Base-by-base conservation (phyloP, 768 basidiomycete genomes). In the Termitomyces eurrhizus region DNA sequence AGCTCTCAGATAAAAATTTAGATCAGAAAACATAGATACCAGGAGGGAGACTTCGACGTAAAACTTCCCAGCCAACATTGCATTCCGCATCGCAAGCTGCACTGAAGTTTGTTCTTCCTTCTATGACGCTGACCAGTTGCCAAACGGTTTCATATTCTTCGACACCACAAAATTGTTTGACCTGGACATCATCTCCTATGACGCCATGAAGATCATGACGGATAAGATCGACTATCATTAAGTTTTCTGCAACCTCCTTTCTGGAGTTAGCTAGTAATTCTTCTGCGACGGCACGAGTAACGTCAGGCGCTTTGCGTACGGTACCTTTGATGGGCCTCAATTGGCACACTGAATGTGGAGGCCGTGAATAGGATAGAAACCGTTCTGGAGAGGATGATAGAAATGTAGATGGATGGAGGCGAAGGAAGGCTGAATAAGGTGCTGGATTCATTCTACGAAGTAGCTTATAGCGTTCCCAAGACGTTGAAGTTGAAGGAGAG, bases 161-260 rank as follows among this genome's bases (percentile, higher is more conserved):
- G 13, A 97, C 86, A 1, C 75, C 74, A 70, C 95, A 97, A 67
- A 98, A 90, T 64, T 93, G 87, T 58, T 83, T 87, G 7, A 96
- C 93, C 13, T 80, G 70, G 8, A 98, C 95, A 57, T 89, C 80
- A 42, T 91, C 88, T 1, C 92, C 92, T 21, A 96, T 83, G 57
- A 89, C 87, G 35, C 85, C 85, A 65, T 95, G 87, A 37, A 98
- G 77, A 74, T 98, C 95, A 65, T 97, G 92, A 37, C 94, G 85
- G 67, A 96, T 96, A 52, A 98, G 84, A 71, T 98, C 95, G 29
- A 97, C 95, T 63, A 98, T 97, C 95, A 98, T 98, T 59, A 98
- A 74, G 70, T 98, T 98, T 77, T 98, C 95, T 0, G 95, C 95
- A 2, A 95, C 86, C 72, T 98, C 95, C 71, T 98, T 98, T 46